Evolutionary conservation across 140 eudicot species (phyloP).

Genomic region (Bidens hawaiensis): DNA sequence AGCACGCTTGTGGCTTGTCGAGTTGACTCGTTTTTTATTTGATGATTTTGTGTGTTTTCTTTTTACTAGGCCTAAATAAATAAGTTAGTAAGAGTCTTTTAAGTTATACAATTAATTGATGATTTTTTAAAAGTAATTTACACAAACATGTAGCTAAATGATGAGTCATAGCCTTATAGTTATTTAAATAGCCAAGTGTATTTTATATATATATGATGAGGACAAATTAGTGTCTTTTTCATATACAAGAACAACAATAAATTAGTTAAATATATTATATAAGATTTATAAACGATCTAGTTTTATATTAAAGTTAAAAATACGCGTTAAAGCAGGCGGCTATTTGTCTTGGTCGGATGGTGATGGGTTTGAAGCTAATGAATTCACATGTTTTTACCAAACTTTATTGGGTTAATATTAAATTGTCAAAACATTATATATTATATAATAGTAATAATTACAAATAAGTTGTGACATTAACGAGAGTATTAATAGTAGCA

Average conservation of each 20-base stretch:
- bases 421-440: not conserved
- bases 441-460: not conserved
- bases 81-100: not conserved
- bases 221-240: not conserved
- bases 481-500: not conserved
- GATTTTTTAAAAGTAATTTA: too few relatives aligned
- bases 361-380: not conserved
- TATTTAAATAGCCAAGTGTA: not conserved
- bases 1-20: not conserved
- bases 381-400: not conserved
- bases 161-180: too few relatives aligned
- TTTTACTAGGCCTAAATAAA: not conserved
- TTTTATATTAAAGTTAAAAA: not conserved
- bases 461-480: not conserved
- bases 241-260: not conserved
- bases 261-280: not conserved
- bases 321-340: constrained; percentile 15
- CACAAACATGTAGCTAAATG: too few relatives aligned
- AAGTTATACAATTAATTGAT: too few relatives aligned
- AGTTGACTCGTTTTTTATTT: not conserved
- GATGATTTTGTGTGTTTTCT: not conserved
- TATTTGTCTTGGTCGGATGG: constrained; percentile 10
- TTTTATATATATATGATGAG: not conserved
- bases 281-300: not conserved
- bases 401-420: not conserved